These are phyloP conservation scores for Mollisiaceae sp. DNA, from an alignment of 2,329 filamentous ascomycete genomes.

Conservation along the genomic window DNA sequence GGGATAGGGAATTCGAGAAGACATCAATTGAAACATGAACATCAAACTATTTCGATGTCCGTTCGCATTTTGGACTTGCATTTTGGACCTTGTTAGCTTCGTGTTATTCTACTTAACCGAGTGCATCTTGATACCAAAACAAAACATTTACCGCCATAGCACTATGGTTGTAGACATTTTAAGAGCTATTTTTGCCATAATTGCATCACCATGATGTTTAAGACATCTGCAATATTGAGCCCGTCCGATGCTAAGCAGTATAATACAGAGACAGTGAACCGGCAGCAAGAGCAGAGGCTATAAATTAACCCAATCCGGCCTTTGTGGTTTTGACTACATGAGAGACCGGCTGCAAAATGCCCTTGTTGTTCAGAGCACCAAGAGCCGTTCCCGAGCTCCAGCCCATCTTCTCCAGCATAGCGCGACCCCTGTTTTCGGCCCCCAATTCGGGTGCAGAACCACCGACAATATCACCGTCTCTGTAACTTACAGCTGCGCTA, in stretches of 20 bases:
- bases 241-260: background rate
- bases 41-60: conserved; percentile 20
- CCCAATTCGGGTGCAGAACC: conserved; percentile 84
- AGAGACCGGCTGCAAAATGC: conserved; percentile 82
- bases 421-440: conserved; percentile 79
- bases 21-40: conserved; percentile 40
- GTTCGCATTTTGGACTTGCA: background rate
- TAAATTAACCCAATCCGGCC: conserved; percentile 70
- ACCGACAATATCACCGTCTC: conserved; percentile 88
- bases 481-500: conserved; percentile 61
- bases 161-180: background rate
- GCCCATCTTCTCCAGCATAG: conserved; percentile 96
- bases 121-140: background rate
- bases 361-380: conserved; percentile 82
- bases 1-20: conserved; percentile 43
- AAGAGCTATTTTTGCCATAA: background rate
- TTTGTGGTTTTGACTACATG: conserved; percentile 88
- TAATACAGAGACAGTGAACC: background rate
- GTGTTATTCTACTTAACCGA: too few species aligned
- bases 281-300: background rate
- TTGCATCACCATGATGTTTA: too few species aligned
- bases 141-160: background rate
- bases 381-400: conserved; percentile 88
- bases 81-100: background rate
- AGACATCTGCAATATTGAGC: too few species aligned